These are phyloP conservation scores for Geum urbanum DNA, from an alignment of 306 rosid species.

Conservation along the genomic window DNA sequence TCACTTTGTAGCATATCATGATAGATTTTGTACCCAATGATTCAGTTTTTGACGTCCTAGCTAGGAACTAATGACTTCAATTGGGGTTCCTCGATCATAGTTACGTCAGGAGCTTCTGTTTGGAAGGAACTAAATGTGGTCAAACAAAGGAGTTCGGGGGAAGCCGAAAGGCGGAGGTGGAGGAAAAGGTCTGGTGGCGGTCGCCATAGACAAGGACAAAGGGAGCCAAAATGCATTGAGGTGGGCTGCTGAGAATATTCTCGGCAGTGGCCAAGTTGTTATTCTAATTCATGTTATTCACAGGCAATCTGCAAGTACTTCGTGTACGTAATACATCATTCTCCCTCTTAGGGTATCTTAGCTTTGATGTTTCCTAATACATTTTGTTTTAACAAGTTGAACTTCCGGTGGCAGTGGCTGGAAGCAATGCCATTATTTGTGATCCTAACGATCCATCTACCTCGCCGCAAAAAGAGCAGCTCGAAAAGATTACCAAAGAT, in stretches of 20 bases:
- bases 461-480: slow-evolving; percentile 48
- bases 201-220: slow-evolving; percentile 74
- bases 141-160: slow-evolving; percentile 23
- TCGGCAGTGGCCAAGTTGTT: slow-evolving; percentile 59
- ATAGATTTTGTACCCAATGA: background rate
- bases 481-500: slow-evolving; percentile 50
- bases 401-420: slow-evolving; percentile 37
- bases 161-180: slow-evolving; percentile 40
- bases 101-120: background rate
- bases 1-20: background rate
- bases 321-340: slow-evolving; percentile 26
- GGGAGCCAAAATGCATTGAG: slow-evolving; percentile 76
- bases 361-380: background rate
- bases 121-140: slow-evolving; percentile 50
- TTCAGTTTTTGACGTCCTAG: background rate
- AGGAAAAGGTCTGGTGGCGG: slow-evolving; percentile 73
- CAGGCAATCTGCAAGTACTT: slow-evolving; percentile 18
- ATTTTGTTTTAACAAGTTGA: background rate
- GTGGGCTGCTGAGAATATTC: slow-evolving; percentile 80
- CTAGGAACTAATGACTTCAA: background rate
- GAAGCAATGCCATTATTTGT: slow-evolving; percentile 48
- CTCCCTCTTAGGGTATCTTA: background rate
- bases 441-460: slow-evolving; percentile 28
- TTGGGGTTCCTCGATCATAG: background rate
- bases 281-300: slow-evolving; percentile 69